Conservation (phyloP, 2,329 filamentous ascomycete genomes). For the Sclerotinia borealis region DNA sequence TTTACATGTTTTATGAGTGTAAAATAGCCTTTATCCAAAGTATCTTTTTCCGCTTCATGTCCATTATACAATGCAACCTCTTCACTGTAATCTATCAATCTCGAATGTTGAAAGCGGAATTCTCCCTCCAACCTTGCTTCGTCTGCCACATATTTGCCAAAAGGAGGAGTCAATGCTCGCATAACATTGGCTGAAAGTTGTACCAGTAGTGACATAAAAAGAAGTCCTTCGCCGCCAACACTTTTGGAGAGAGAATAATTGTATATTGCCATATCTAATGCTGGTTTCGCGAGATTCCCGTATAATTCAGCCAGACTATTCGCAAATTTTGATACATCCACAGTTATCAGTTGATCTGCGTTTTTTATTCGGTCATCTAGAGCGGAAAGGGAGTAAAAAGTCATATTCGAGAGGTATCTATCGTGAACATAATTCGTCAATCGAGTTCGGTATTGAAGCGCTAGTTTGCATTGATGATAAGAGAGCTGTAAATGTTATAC, state of each 20-base stretch:
- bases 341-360: constrained; percentile 92
- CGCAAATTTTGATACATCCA: constrained; percentile 93
- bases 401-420: constrained; percentile 94
- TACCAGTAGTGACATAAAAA: constrained; percentile 91
- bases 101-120: constrained; percentile 90
- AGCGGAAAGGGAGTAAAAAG: constrained; percentile 92
- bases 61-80: constrained; percentile 90
- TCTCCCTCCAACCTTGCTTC: constrained; percentile 92
- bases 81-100: constrained; percentile 92
- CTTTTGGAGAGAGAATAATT: constrained; percentile 89
- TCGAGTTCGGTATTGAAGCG: constrained; percentile 84
- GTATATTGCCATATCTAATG: constrained; percentile 95
- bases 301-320: constrained; percentile 93
- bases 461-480: constrained; percentile 93
- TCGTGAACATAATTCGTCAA: constrained; percentile 94
- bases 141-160: constrained; percentile 95
- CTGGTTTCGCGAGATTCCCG: constrained; percentile 90
- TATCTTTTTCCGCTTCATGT: constrained; percentile 92
- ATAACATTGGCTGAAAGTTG: constrained; percentile 87
- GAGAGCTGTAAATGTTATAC: constrained; percentile 56
- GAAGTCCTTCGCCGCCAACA: constrained; percentile 91
- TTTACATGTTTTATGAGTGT: constrained; percentile 99
- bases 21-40: constrained; percentile 96
- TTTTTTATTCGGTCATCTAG: constrained; percentile 98
- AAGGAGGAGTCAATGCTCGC: constrained; percentile 89